A percentile compares a stretch with the other conserved stretches of the same genome.
Evolutionary conservation across 768 basidiomycete genomes (phyloP).

Genomic region (Kwoniella dejecticola): DNA sequence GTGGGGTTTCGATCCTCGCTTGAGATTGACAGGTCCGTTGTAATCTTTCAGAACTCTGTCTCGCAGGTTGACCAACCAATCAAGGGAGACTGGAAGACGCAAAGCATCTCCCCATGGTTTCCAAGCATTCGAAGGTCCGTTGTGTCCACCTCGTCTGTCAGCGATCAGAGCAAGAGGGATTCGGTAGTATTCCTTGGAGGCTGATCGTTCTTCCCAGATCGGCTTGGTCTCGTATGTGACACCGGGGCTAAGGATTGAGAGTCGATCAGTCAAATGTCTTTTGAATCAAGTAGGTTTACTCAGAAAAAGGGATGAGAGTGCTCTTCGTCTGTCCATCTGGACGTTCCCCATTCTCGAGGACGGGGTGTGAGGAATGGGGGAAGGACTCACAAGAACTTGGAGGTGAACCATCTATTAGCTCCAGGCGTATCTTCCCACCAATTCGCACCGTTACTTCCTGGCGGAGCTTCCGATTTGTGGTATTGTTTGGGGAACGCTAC

Average conservation of each 20-base stretch:
- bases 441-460: background rate
- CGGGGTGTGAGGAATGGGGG: too few relatives aligned
- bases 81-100: conserved; percentile 24
- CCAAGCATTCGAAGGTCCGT: conserved; percentile 28
- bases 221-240: conserved; percentile 23
- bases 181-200: conserved; percentile 20
- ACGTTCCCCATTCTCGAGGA: too few relatives aligned
- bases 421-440: conserved; percentile 35
- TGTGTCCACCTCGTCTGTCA: conserved; percentile 36
- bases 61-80: conserved; percentile 36
- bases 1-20: conserved; percentile 19
- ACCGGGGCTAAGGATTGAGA: conserved; percentile 41
- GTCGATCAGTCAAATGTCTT: too few relatives aligned
- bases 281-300: background rate
- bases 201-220: conserved; percentile 31
- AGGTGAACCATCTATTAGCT: conserved; percentile 36
- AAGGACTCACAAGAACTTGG: conserved; percentile 41
- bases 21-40: conserved; percentile 26
- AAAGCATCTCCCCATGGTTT: conserved; percentile 44
- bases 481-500: conserved; percentile 28
- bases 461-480: conserved; percentile 11
- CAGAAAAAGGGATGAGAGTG: background rate
- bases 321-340: too few relatives aligned
- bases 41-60: conserved; percentile 33
- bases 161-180: conserved; percentile 29